Conservation (phyloP, 768 basidiomycete species). For the Hemileccinum impolitum region DNA sequence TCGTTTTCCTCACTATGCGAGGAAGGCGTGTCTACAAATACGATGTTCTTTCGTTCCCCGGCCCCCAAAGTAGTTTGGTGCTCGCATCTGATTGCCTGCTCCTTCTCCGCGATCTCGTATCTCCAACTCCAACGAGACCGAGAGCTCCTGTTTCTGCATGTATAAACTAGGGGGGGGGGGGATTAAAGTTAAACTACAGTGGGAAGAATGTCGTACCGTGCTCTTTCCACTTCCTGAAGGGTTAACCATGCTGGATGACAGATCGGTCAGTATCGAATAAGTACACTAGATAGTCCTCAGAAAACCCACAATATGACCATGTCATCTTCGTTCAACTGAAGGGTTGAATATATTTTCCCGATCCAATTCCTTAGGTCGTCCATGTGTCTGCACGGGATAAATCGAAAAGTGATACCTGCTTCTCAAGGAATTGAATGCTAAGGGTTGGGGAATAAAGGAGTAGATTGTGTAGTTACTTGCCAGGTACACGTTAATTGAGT, state of each 20-base stretch:
- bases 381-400: too few species aligned
- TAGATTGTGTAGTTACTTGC: too few species aligned
- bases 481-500: too few species aligned
- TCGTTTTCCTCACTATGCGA: not conserved
- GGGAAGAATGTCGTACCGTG: conserved; percentile 4
- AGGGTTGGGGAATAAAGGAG: too few species aligned
- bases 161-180: conserved; percentile 11
- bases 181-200: not conserved
- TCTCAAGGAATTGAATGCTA: too few species aligned
- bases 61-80: not conserved
- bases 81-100: conserved; percentile 13
- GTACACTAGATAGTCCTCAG: not conserved
- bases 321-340: conserved; percentile 4
- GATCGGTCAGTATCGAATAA: not conserved
- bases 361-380: too few species aligned
- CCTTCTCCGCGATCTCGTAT: not conserved
- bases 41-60: conserved; percentile 1
- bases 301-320: conserved; percentile 19
- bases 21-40: conserved; percentile 24
- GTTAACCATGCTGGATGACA: conserved; percentile 11
- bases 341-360: not conserved
- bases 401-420: too few species aligned
- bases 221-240: conserved; percentile 21
- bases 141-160: not conserved
- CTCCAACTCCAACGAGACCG: not conserved